A percentile compares a stretch with the other conserved stretches of the same genome.
These are phyloP conservation scores for Cucumis hystrix DNA, from an alignment of 306 rosid species.

Conservation along the genomic window DNA sequence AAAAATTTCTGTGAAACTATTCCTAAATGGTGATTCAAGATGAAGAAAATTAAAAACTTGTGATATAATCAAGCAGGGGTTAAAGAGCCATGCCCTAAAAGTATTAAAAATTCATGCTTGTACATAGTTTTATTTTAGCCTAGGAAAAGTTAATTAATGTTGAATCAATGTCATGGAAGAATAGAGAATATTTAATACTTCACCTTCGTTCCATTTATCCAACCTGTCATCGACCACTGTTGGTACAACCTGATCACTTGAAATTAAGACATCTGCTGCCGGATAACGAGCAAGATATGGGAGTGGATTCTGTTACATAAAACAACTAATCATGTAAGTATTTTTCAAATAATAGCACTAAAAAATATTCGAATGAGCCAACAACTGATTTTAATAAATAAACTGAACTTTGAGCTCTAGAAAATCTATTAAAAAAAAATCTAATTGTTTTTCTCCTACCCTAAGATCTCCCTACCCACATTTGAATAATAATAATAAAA, in stretches of 20 bases:
- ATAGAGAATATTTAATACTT: not conserved
- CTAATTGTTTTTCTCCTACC: not conserved
- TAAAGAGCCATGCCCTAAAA: not conserved
- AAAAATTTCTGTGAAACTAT: not conserved
- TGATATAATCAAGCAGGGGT: not conserved
- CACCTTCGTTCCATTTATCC: slow-evolving; percentile 77
- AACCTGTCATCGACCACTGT: slow-evolving; percentile 84
- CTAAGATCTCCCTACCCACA: not conserved
- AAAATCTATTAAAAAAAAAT: not conserved
- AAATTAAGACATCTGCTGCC: slow-evolving; percentile 87
- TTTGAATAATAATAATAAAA: not conserved
- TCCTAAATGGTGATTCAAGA: not conserved
- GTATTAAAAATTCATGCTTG: not conserved
- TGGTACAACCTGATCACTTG: slow-evolving; percentile 87
- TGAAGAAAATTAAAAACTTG: not conserved
- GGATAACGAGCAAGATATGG: slow-evolving; percentile 89
- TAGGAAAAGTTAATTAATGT: not conserved
- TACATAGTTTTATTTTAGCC: not conserved
- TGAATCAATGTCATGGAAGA: not conserved
- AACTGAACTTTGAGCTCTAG: not conserved
- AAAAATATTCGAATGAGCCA: slow-evolving; percentile 2
- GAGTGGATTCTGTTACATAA: slow-evolving; percentile 80
- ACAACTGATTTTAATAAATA: not conserved
- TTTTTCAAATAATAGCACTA: not conserved
- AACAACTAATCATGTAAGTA: slow-evolving; percentile 13